A percentile compares a stretch with the other conserved stretches of the same genome.
Evolutionary conservation across 1,284 basidiomycete genomes (phyloP).

Genomic region (Ceratobasidium sp.): DNA sequence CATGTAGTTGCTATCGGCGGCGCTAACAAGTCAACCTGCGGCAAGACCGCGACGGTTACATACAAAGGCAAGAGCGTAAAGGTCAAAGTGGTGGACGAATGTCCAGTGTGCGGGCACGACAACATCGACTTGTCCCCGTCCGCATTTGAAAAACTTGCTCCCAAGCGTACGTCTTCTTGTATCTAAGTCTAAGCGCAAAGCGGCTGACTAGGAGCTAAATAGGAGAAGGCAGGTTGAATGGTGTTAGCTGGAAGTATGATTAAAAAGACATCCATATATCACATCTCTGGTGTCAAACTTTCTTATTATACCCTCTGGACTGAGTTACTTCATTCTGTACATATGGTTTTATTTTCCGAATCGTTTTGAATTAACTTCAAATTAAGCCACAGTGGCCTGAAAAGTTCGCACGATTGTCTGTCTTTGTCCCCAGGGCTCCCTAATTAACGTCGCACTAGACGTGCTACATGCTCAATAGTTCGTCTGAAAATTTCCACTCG

Average conservation of each 20-base stretch:
- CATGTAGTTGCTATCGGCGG: slow-evolving; percentile 18
- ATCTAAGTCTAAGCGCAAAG: background rate
- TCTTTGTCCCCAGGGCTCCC: background rate
- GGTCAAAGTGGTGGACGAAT: slow-evolving; percentile 17
- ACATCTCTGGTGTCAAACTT: background rate
- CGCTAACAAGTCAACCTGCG: background rate
- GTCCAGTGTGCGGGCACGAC: slow-evolving; percentile 12
- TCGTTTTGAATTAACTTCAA: background rate
- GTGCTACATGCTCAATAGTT: too few relatives aligned
- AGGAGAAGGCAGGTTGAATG: slow-evolving; percentile 7
- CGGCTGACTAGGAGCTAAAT: background rate
- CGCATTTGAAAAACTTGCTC: slow-evolving; percentile 17
- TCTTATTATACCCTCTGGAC: background rate
- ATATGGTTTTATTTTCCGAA: background rate
- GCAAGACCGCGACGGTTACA: slow-evolving; percentile 10
- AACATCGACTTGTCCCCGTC: slow-evolving; percentile 23
- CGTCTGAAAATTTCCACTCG: too few relatives aligned
- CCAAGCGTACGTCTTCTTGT: too few relatives aligned
- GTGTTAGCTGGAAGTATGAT: slow-evolving; percentile 14
- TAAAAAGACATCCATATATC: background rate
- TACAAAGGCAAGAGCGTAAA: background rate
- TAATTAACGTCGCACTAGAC: background rate
- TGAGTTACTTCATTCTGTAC: background rate
- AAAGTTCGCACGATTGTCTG: background rate
- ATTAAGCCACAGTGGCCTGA: too few relatives aligned